Conservation (phyloP, 2,329 filamentous ascomycete genomes). For the Xylariaceae sp. region DNA sequence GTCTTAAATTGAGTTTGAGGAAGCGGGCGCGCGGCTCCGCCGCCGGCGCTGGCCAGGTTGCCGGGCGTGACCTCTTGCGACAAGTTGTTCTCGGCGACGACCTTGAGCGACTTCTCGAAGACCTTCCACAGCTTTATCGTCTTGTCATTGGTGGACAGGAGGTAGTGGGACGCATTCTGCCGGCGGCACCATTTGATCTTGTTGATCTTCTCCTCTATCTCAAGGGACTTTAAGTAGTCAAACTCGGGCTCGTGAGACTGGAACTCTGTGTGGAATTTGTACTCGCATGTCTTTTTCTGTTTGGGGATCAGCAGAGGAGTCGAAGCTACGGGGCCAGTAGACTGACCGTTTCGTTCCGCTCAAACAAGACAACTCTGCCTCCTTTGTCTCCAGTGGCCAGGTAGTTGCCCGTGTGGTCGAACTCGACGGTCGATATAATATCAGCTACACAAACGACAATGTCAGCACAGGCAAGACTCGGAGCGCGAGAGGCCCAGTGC, state of each 20-base stretch:
- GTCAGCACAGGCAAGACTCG: constrained; percentile 5
- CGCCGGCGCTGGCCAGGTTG: constrained; percentile 65
- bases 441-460: constrained; percentile 55
- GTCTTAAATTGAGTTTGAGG: constrained; percentile 74
- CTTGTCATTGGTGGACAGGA: constrained; percentile 98
- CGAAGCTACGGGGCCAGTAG: background rate
- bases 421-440: constrained; percentile 89
- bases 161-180: constrained; percentile 97
- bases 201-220: constrained; percentile 99
- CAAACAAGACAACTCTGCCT: constrained; percentile 79
- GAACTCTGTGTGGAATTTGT: constrained; percentile 99
- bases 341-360: constrained; percentile 91
- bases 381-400: constrained; percentile 88
- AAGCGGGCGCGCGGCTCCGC: constrained; percentile 71
- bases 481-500: too few relatives aligned
- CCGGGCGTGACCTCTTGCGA: constrained; percentile 88
- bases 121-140: constrained; percentile 99
- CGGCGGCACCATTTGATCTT: constrained; percentile 99
- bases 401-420: constrained; percentile 87
- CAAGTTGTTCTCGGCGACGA: constrained; percentile 97
- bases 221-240: constrained; percentile 97
- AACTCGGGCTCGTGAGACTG: constrained; percentile 99
- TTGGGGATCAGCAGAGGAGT: background rate
- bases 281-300: constrained; percentile 99
- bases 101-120: constrained; percentile 98